A percentile compares a stretch with the other conserved stretches of the same genome.
phyloP scores from a whole-genome alignment of 192 early-diverging fungal genomes.

The Entomortierella chlamydospora region DNA sequence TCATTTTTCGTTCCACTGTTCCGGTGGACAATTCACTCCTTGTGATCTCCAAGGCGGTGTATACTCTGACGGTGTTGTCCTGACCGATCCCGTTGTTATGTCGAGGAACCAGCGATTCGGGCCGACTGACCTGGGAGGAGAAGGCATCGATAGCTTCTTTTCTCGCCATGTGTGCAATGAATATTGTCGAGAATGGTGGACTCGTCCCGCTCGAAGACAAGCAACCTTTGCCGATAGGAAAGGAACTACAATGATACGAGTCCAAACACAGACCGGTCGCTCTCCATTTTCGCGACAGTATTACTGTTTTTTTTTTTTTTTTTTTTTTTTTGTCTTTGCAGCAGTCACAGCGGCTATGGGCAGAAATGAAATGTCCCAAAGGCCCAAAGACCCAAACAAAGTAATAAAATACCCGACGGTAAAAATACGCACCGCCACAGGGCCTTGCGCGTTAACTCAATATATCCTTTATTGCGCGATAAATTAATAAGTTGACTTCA shows the following conservation, averaged over 20 bases:
- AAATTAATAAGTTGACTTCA: no score
- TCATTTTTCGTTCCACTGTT: not conserved
- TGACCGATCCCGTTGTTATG: not conserved
- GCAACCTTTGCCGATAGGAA: not conserved
- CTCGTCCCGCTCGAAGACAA: not conserved
- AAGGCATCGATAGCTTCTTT: not conserved
- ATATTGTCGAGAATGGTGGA: not conserved
- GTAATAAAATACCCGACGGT: no score
- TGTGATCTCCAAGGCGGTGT: not conserved
- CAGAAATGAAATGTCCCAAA: no score
- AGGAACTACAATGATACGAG: not conserved
- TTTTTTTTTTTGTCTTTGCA: no score
- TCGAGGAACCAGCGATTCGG: not conserved
- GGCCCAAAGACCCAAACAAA: no score
- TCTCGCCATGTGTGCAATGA: not conserved
- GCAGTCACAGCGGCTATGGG: no score
- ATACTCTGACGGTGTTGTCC: not conserved
- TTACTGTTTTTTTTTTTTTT: no score
- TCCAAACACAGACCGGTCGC: not conserved
- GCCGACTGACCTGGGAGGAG: not conserved
- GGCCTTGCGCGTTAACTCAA: no score
- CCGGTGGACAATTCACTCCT: not conserved
- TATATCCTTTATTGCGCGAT: no score
- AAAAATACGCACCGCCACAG: no score
- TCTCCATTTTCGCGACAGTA: not conserved